Base-by-base conservation (phyloP, 1,139 yeast genomes). In the Suhomyces yuchorum region DNA sequence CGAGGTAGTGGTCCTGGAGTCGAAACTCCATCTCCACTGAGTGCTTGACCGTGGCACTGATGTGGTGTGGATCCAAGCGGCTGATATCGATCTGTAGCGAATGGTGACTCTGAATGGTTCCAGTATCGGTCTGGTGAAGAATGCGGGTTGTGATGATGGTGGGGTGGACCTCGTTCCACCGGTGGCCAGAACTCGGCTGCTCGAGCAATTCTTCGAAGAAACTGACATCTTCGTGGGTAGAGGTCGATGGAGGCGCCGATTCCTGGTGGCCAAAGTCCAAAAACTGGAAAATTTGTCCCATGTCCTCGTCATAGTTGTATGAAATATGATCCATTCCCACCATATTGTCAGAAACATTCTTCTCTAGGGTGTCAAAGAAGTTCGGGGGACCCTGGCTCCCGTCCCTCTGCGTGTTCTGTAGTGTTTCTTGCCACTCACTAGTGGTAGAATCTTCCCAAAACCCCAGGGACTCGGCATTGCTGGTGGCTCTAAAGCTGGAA, bases 1-100 rank as follows among this genome's bases (percentile, higher is more conserved):
- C 37, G 8, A 51, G 36, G 35, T 48, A 54, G 22, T 37, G 32
- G 43, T 54, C 55, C 40, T 54, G 56, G 12, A 53, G 40, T n/a
- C 22, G 42, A 26, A 54, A 49, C 41, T 56, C 59, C 8, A 41
- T 44, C 12, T 15, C 14, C 5, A 54, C 42, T 2, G 56, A 42
- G 12, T 24, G 18, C n/a, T 17, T 34, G 7, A 54, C 55, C 2
- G 38, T 36, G 1, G 20, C 14, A 40, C 55, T 52, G 17, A 49
- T 43, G 9, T 35, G 28, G 11, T 12, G 12, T 8, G 56, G 46
- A 18, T 50, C 48, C 14, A 53, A 39, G 14, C 14, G 12, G 2
- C n/a, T 20, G 15, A 22, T 14, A 23, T 38, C 41, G 4, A 45
- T 17, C 11, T 22, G 19, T 26, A 44, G n/a, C 11, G 17, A 23